phyloP scores from a whole-genome alignment of 2,329 filamentous ascomycete species.

The Cadophora sp. region DNA sequence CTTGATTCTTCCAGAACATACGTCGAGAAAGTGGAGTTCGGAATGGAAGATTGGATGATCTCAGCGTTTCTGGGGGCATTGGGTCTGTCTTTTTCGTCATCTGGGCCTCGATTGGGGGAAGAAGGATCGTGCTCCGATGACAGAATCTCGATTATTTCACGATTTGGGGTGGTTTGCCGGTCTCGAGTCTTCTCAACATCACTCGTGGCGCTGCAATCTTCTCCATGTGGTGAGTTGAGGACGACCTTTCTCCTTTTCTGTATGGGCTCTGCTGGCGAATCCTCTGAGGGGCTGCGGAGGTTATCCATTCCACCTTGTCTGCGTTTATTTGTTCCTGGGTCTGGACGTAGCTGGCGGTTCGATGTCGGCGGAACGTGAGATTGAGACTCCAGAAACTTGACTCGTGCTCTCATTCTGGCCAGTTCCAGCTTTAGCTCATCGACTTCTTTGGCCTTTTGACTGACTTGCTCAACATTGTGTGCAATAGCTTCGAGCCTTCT shows the following conservation, averaged over 20 bases:
- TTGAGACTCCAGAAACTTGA: slow-evolving; percentile 27
- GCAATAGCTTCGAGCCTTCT: slow-evolving; percentile 33
- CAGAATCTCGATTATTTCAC: not conserved
- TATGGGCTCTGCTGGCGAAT: not conserved
- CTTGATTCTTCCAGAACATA: not conserved
- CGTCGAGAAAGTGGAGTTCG: not conserved
- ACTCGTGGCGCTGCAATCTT: not conserved
- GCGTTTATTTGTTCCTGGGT: not conserved
- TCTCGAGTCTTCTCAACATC: not conserved
- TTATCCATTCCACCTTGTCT: not conserved
- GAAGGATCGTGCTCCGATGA: slow-evolving; percentile 2
- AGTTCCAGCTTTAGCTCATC: slow-evolving; percentile 38
- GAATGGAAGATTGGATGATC: not conserved
- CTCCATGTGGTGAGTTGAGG: not conserved
- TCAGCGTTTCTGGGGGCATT: not conserved
- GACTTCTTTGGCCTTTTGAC: slow-evolving; percentile 38
- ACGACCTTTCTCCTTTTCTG: not conserved
- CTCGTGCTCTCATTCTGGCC: slow-evolving; percentile 30
- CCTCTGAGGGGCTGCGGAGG: not conserved
- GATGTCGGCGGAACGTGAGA: not conserved
- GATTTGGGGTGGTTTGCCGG: not conserved
- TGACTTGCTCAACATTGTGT: slow-evolving; percentile 33
- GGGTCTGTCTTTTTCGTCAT: not conserved
- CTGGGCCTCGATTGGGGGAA: not conserved
- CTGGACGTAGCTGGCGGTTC: not conserved